Conservation (phyloP, 306 rosid species). For the Vigna unguiculata region DNA sequence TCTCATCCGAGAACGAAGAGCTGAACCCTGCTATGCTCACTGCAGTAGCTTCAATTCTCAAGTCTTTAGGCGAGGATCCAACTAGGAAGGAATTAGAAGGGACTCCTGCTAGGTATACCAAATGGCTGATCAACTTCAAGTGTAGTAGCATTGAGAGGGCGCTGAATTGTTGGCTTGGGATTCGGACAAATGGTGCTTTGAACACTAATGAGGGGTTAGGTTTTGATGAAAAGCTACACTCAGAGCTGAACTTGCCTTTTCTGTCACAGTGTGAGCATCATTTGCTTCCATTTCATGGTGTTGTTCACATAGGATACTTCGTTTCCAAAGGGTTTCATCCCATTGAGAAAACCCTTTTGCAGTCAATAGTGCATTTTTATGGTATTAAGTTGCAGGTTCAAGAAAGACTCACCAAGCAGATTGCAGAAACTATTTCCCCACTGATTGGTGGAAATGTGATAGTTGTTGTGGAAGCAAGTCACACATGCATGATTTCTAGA, state of each 20-base stretch:
- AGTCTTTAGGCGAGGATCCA: constrained; percentile 4
- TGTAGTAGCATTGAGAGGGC: background rate
- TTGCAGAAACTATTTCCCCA: constrained; percentile 72
- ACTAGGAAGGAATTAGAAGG: constrained; percentile 39
- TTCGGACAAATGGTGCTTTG: too few species aligned
- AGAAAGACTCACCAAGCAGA: constrained; percentile 81
- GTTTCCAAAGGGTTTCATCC: constrained; percentile 48
- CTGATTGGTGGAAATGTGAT: constrained; percentile 67
- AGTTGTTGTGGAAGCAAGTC: constrained; percentile 84
- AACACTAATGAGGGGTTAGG: background rate
- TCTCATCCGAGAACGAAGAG: background rate
- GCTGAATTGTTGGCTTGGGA: too few species aligned
- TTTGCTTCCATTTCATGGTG: constrained; percentile 77
- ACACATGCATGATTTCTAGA: constrained; percentile 83
- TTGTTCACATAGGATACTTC: constrained; percentile 70
- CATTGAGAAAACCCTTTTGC: constrained; percentile 61
- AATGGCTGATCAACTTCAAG: constrained; percentile 74
- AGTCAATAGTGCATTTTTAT: constrained; percentile 67
- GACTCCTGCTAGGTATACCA: constrained; percentile 69
- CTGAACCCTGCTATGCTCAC: background rate
- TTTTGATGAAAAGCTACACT: constrained; percentile 50
- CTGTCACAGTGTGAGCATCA: constrained; percentile 72
- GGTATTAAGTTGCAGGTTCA: constrained; percentile 89
- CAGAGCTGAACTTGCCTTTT: constrained; percentile 62
- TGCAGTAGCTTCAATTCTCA: constrained; percentile 13